Percentiles rank a stretch among this genome's conserved stretches.
These are phyloP conservation scores for Xylaria sp. DNA, from an alignment of 2,329 filamentous ascomycete species.

Conservation along the genomic window DNA sequence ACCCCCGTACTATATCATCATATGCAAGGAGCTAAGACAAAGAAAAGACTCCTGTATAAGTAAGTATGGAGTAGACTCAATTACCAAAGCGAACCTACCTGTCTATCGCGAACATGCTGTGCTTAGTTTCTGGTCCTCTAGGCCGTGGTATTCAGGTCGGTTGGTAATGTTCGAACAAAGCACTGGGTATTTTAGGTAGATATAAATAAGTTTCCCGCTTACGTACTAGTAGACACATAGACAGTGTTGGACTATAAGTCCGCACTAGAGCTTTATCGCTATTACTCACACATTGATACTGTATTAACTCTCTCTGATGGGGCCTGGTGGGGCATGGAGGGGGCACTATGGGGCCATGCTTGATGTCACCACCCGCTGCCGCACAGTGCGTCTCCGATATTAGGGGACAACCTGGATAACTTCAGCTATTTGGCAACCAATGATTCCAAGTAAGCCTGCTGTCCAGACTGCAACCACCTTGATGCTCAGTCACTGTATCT, in stretches of 20 bases:
- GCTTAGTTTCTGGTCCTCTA: neutral
- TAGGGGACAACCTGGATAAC: constrained; percentile 13
- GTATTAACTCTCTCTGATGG: constrained; percentile 5
- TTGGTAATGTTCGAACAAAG: no score
- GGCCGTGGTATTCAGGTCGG: neutral
- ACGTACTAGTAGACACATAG: neutral
- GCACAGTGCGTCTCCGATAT: constrained; percentile 25
- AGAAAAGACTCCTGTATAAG: neutral
- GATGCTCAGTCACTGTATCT: constrained; percentile 5
- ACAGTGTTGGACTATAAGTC: neutral
- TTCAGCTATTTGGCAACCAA: constrained; percentile 18
- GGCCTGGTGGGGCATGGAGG: constrained; percentile 13
- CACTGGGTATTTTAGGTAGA: no score
- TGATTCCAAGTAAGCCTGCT: constrained; percentile 13
- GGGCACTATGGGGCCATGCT: constrained; percentile 19
- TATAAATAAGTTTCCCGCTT: neutral
- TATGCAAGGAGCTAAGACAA: neutral
- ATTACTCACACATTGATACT: neutral
- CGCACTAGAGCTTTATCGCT: neutral
- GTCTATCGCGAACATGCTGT: neutral
- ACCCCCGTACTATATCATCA: neutral
- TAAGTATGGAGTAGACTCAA: no score
- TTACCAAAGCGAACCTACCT: no score
- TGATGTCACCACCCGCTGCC: constrained; percentile 35
- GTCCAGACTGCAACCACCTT: neutral